A percentile compares a stretch with the other conserved stretches of the same genome.
Evolutionary conservation across 2,329 filamentous ascomycete species (phyloP).

Genomic region (Sarocladiaceae sp.): DNA sequence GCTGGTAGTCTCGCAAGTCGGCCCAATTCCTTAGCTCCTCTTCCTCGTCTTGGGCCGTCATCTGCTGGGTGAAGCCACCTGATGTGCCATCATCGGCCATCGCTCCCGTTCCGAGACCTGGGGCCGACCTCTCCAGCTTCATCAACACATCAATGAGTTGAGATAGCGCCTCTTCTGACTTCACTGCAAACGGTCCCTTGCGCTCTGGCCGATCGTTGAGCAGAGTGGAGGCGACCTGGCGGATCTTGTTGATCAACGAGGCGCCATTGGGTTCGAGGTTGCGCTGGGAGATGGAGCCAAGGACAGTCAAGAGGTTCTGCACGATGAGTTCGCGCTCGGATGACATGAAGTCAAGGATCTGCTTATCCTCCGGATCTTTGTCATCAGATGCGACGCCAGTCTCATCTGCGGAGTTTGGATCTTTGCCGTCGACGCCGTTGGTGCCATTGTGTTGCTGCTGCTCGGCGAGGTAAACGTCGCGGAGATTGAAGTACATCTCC

Average conservation of each 20-base stretch:
- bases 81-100: slow-evolving; percentile 22
- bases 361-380: slow-evolving; percentile 34
- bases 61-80: slow-evolving; percentile 21
- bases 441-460: slow-evolving; percentile 23
- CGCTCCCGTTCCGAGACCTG: slow-evolving; percentile 15
- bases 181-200: slow-evolving; percentile 43
- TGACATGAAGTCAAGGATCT: slow-evolving; percentile 59
- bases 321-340: slow-evolving; percentile 77
- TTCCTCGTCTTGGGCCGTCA: slow-evolving; percentile 60
- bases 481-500: slow-evolving; percentile 75
- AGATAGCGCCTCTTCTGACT: slow-evolving; percentile 64
- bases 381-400: slow-evolving; percentile 30
- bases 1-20: slow-evolving; percentile 70
- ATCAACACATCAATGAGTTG: slow-evolving; percentile 70
- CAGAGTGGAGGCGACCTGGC: slow-evolving; percentile 74
- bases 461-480: slow-evolving; percentile 55
- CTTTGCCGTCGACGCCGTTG: slow-evolving; percentile 27
- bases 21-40: slow-evolving; percentile 73
- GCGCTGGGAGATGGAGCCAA: slow-evolving; percentile 72
- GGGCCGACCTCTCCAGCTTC: slow-evolving; percentile 61
- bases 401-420: too few species aligned
- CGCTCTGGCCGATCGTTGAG: slow-evolving; percentile 52
- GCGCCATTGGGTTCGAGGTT: slow-evolving; percentile 70
- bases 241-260: slow-evolving; percentile 75
- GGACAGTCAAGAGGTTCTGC: slow-evolving; percentile 66